Evolutionary conservation across 176 grass and related monocot species (phyloP).

Genomic region (Cenchrus fungigraminus): DNA sequence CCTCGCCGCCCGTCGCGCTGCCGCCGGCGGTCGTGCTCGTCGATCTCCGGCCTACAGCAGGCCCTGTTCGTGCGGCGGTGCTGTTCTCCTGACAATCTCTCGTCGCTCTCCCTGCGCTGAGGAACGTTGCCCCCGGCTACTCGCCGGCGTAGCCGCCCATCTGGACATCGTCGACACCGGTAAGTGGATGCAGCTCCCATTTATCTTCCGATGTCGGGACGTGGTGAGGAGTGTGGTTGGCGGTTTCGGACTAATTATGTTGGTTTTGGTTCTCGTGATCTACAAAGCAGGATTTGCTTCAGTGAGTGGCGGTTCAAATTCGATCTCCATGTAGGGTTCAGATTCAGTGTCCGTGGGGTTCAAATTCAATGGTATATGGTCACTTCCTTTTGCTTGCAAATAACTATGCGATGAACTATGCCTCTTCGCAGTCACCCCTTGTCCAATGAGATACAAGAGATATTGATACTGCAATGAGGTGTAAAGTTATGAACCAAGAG

Average conservation of each 20-base stretch:
- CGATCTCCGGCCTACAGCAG: neutral
- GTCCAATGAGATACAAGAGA: neutral
- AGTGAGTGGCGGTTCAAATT: neutral
- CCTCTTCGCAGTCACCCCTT: neutral
- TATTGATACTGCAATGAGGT: too few species aligned
- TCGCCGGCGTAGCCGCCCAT: neutral
- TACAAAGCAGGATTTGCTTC: neutral
- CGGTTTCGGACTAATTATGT: neutral
- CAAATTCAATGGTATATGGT: neutral
- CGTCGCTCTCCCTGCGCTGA: neutral
- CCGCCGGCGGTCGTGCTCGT: neutral
- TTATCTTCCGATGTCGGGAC: neutral
- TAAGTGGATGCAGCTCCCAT: neutral
- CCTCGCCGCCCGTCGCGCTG: neutral
- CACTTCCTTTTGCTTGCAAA: neutral
- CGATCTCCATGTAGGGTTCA: too few species aligned
- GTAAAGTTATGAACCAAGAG: neutral
- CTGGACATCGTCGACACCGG: neutral
- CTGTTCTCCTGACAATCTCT: neutral
- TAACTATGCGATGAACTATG: neutral
- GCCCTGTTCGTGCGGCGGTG: neutral
- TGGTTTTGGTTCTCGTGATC: neutral
- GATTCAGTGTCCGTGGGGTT: neutral
- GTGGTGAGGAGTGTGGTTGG: neutral
- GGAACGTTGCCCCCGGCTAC: neutral